These are phyloP conservation scores for Globisporangium cederbergense DNA, from an alignment of 352 stramenopile genomes.

Conservation along the genomic window DNA sequence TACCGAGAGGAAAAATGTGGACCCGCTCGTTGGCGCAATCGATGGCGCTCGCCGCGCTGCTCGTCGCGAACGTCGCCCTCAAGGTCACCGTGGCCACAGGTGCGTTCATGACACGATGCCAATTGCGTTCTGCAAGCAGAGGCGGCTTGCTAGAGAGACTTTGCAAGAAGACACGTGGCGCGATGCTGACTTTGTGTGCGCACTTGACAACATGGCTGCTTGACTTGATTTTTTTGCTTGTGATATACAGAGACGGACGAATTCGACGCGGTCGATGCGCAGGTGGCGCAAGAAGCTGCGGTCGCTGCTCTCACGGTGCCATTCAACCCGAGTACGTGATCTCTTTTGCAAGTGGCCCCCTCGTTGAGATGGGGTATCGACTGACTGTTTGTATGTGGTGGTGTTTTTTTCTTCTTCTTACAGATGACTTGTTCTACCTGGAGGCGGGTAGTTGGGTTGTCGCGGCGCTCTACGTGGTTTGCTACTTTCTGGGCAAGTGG, in stretches of 20 bases:
- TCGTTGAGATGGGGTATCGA: not conserved
- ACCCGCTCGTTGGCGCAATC: constrained; percentile 15
- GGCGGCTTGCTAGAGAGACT: not conserved
- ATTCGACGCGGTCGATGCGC: constrained; percentile 38
- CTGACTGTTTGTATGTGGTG: not conserved
- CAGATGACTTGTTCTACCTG: constrained; percentile 49
- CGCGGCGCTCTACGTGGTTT: constrained; percentile 43
- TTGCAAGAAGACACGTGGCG: not conserved
- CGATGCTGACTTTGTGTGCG: constrained; percentile 1
- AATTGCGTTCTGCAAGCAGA: not conserved
- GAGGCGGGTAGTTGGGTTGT: constrained; percentile 48
- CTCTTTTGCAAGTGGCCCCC: not conserved
- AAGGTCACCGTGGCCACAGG: constrained; percentile 9
- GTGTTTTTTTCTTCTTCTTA: not conserved
- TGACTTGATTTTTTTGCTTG: not conserved
- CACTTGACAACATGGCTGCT: too few relatives aligned
- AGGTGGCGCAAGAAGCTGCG: constrained; percentile 18
- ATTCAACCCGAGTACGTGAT: constrained; percentile 21
- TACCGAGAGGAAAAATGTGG: constrained; percentile 11
- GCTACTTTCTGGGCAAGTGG: constrained; percentile 63
- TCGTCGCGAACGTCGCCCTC: constrained; percentile 12
- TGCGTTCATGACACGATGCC: not conserved
- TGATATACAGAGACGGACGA: constrained; percentile 29
- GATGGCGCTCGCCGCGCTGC: constrained; percentile 15
- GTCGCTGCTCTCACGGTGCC: constrained; percentile 4